Conservation (phyloP, 164 flowering plant genomes). For the Nelumbo lutea region DNA sequence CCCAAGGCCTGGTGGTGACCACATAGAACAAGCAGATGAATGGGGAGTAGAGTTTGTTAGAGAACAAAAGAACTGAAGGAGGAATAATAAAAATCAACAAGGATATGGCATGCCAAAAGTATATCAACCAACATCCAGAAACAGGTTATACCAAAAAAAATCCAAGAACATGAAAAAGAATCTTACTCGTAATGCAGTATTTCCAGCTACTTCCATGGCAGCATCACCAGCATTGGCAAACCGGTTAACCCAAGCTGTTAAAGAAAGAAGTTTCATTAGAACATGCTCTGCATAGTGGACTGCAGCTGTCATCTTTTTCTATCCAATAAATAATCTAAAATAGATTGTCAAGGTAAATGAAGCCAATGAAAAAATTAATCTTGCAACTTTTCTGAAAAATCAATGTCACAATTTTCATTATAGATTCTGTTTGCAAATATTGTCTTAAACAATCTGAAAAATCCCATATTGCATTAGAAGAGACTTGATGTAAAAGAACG, state of each 20-base stretch:
- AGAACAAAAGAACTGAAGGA: neutral
- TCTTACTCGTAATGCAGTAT: slow-evolving; percentile 74
- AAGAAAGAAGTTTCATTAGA: slow-evolving; percentile 2
- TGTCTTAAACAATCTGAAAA: too few relatives aligned
- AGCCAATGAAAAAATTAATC: too few relatives aligned
- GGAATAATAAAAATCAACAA: neutral
- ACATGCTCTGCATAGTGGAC: neutral
- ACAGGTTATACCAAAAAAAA: neutral
- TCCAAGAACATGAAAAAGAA: slow-evolving; percentile 2
- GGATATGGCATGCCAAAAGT: neutral
- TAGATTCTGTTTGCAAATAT: too few relatives aligned
- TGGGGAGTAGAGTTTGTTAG: neutral
- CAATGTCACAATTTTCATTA: too few relatives aligned
- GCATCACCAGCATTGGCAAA: slow-evolving; percentile 99
- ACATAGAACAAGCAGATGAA: neutral
- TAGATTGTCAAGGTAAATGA: too few relatives aligned
- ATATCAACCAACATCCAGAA: too few relatives aligned
- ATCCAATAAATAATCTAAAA: neutral
- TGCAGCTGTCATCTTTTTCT: neutral
- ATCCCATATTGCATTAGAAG: too few relatives aligned
- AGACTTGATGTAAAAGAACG: too few relatives aligned
- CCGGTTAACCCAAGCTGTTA: slow-evolving; percentile 93
- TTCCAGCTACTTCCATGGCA: slow-evolving; percentile 95
- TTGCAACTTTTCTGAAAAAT: too few relatives aligned
- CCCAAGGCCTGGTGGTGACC: neutral